These are phyloP conservation scores for Apophysomyces sp. DNA, from an alignment of 371 early-diverging fungal genomes.

Conservation along the genomic window DNA sequence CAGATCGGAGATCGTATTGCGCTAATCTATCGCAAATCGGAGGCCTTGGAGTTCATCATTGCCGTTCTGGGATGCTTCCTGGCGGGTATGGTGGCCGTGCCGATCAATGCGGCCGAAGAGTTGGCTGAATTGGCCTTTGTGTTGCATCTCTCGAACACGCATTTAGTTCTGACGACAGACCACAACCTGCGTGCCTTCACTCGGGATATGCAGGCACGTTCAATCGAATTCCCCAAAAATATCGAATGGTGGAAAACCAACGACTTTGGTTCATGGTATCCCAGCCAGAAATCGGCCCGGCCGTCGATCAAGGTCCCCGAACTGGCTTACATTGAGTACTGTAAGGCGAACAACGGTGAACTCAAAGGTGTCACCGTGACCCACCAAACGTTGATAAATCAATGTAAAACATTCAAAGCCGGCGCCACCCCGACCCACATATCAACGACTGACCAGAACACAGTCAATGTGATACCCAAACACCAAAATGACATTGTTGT, in stretches of 20 bases:
- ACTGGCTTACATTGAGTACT: conserved; percentile 86
- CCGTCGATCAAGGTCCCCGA: conserved; percentile 51
- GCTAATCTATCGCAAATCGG: conserved; percentile 78
- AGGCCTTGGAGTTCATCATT: conserved; percentile 76
- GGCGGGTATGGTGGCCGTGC: conserved; percentile 83
- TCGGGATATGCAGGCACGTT: conserved; percentile 62
- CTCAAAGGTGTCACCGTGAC: conserved; percentile 82
- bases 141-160: conserved; percentile 62
- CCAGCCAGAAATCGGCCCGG: conserved; percentile 47
- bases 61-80: conserved; percentile 80
- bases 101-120: conserved; percentile 79
- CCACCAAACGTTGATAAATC: conserved; percentile 76
- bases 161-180: conserved; percentile 80
- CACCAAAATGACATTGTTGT: conserved; percentile 51
- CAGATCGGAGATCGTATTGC: conserved; percentile 71
- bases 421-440: conserved; percentile 22
- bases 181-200: conserved; percentile 69
- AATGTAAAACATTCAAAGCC: conserved; percentile 51
- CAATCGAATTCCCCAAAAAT: conserved; percentile 60
- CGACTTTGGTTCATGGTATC: conserved; percentile 63
- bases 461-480: background rate
- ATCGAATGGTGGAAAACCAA: conserved; percentile 81
- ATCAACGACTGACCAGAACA: background rate
- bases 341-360: conserved; percentile 80
- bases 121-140: conserved; percentile 77